phyloP scores from a whole-genome alignment of 2,329 filamentous ascomycete genomes.

The Neofusicoccum cordaticola region DNA sequence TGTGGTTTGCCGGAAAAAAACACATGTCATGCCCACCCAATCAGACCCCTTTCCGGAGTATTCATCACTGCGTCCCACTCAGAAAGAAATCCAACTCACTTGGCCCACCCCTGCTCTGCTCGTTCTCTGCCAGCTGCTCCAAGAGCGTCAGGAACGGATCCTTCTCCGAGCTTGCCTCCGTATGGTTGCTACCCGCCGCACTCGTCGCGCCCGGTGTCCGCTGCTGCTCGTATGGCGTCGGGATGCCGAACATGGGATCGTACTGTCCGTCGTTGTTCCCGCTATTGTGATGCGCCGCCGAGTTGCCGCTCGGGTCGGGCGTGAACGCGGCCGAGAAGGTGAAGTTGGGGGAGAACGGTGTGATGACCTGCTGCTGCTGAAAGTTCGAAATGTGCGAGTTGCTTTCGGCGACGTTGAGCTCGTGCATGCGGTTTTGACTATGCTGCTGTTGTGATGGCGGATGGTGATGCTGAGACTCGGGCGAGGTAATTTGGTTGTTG shows the following conservation, averaged over 20 bases:
- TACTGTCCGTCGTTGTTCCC: slow-evolving; percentile 20
- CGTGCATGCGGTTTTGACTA: background rate
- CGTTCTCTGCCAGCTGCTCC: slow-evolving; percentile 80
- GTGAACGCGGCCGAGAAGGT: slow-evolving; percentile 13
- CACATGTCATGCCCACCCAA: too few relatives aligned
- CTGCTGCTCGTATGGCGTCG: slow-evolving; percentile 41
- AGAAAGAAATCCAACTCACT: slow-evolving; percentile 79
- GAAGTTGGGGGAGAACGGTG: slow-evolving; percentile 43
- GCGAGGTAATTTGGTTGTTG: slow-evolving; percentile 24
- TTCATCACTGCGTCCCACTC: slow-evolving; percentile 20
- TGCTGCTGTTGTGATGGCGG: slow-evolving; percentile 21
- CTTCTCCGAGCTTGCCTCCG: slow-evolving; percentile 20
- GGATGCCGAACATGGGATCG: slow-evolving; percentile 42
- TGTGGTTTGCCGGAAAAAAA: too few relatives aligned
- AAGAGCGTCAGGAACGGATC: slow-evolving; percentile 77
- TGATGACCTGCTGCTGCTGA: slow-evolving; percentile 21
- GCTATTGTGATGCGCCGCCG: slow-evolving; percentile 15
- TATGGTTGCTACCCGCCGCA: slow-evolving; percentile 39
- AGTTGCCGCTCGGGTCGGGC: background rate
- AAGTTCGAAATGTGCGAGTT: background rate
- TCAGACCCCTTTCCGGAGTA: background rate
- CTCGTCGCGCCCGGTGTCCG: slow-evolving; percentile 46
- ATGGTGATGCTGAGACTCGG: slow-evolving; percentile 27
- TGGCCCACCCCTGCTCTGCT: slow-evolving; percentile 65
- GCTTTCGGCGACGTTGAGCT: slow-evolving; percentile 19